Evolutionary conservation across 2,329 filamentous ascomycete species (phyloP), one percentile per base, ranked within the genome.

Genomic region (Penicillium sp.): DNA sequence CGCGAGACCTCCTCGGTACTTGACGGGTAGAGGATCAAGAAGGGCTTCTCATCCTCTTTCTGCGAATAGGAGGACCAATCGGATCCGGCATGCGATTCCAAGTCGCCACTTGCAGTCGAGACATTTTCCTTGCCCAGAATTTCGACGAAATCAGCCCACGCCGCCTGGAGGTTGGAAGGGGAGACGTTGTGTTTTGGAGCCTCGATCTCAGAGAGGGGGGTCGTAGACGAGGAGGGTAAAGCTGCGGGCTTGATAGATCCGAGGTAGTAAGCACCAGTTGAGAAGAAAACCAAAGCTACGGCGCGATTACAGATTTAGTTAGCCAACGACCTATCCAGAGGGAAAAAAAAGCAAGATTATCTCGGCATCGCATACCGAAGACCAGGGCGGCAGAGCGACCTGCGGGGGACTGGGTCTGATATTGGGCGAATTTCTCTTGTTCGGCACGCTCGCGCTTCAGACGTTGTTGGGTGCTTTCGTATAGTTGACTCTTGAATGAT

Each of bases 1-100:
- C 82, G 80, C n/a, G 89, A 89, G 9, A 96, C 91, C 67, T 97
- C 88, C 63, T 93, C 88, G 1, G 93, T 97, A 37, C 82, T 86
- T 43, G 77, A 80, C 0, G 92, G 93, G 71, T 87, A 93, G 41
- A 96, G 83, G 51, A 97, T 81, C 72, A 91, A 67, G 64, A 81
- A 81, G 1, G 78, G 78, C 50, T 70, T 73, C 61, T 81, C 79
- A 38, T 67, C 65, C 13, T 74, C 71, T 60, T 78, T 78, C 8
- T 64, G 66, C 3, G 70, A 68, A 57, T 82, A 81, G 3, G 84
- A 84, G 15, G 84, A 86, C 85, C 85, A 88, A 59, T 86, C 84
- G 1, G 84, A 86, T 8, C 84, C 84, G 8, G 84, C 77, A 69
- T 88, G 86, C 19, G 78, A 76, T 56, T 81, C 77, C 29, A 86